Percentiles rank a stretch among this genome's conserved stretches.
These are phyloP conservation scores for Yamadazyma siamensis DNA, from an alignment of 1,139 yeast genomes.

Conservation along the genomic window DNA sequence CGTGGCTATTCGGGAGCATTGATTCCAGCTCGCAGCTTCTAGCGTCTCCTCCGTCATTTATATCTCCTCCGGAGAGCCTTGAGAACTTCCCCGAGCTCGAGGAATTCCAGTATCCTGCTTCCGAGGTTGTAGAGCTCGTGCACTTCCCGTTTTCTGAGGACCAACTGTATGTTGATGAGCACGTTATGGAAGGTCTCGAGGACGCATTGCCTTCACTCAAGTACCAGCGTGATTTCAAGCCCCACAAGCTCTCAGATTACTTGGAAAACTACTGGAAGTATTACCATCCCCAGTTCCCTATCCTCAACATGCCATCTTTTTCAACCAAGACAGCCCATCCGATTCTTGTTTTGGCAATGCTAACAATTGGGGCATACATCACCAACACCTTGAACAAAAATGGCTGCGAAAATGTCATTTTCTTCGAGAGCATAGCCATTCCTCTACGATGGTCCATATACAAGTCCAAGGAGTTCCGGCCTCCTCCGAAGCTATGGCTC, in stretches of 20 bases:
- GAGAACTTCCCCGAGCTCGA: conserved; percentile 11
- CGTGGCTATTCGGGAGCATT: conserved; percentile 15
- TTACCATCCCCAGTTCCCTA: conserved; percentile 61
- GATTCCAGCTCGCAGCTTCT: no score
- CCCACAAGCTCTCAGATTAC: conserved; percentile 24
- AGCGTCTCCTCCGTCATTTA: conserved; percentile 2
- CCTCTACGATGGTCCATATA: conserved; percentile 65
- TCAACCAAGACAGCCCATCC: conserved; percentile 51
- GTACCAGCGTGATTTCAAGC: conserved; percentile 16
- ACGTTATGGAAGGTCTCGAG: conserved; percentile 8
- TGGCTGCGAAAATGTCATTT: conserved; percentile 18
- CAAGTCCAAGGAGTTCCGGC: conserved; percentile 55
- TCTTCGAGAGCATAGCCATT: conserved; percentile 44
- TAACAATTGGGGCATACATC: conserved; percentile 52
- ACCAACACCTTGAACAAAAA: no score
- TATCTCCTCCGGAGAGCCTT: conserved; percentile 12
- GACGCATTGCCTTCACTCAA: conserved; percentile 11
- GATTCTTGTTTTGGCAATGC: conserved; percentile 52
- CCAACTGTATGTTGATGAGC: conserved; percentile 7
- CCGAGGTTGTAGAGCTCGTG: no score
- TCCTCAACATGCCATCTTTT: conserved; percentile 64
- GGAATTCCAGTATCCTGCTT: conserved; percentile 14
- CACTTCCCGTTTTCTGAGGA: conserved; percentile 12
- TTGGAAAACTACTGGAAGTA: conserved; percentile 49
- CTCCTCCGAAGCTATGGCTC: conserved; percentile 64